phyloP scores from a whole-genome alignment of 2,329 filamentous ascomycete genomes.

The Aspergillus spinulosporus region DNA sequence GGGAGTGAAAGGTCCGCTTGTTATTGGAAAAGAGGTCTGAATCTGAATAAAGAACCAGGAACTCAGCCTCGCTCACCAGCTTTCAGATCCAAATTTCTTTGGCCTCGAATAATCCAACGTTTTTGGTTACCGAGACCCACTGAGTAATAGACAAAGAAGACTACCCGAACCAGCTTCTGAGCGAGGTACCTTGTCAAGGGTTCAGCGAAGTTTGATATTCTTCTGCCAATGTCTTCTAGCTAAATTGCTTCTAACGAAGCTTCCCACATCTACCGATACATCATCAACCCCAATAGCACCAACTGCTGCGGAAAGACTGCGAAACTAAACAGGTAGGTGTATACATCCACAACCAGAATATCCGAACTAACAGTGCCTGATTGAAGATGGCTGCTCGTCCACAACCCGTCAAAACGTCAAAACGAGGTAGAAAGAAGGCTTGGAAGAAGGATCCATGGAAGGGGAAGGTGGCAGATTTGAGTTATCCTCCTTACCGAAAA shows the following conservation, averaged over 20 bases:
- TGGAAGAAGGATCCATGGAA: not conserved
- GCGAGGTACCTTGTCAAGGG: not conserved
- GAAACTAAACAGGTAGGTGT: too few species aligned
- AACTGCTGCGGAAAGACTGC: too few species aligned
- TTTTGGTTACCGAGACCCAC: not conserved
- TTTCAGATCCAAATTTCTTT: not conserved
- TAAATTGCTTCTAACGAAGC: not conserved
- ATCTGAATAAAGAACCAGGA: conserved; percentile 4
- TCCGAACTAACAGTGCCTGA: too few species aligned
- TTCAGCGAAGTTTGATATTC: not conserved
- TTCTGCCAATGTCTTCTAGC: not conserved
- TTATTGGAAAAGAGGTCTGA: not conserved
- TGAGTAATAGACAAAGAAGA: not conserved
- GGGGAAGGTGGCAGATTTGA: not conserved
- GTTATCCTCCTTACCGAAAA: not conserved
- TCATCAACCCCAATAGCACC: too few species aligned
- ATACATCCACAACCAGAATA: too few species aligned
- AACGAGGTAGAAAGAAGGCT: not conserved
- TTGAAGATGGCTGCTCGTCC: too few species aligned
- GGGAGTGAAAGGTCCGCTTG: not conserved
- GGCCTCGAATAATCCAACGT: not conserved
- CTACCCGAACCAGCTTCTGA: not conserved
- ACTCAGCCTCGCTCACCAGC: not conserved
- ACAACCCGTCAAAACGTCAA: too few species aligned
- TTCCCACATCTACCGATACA: too few species aligned